Evolutionary conservation across 2,329 filamentous ascomycete genomes (phyloP), one percentile per base, ranked within the genome.

Genomic region (Boeremia lycopersici): DNA sequence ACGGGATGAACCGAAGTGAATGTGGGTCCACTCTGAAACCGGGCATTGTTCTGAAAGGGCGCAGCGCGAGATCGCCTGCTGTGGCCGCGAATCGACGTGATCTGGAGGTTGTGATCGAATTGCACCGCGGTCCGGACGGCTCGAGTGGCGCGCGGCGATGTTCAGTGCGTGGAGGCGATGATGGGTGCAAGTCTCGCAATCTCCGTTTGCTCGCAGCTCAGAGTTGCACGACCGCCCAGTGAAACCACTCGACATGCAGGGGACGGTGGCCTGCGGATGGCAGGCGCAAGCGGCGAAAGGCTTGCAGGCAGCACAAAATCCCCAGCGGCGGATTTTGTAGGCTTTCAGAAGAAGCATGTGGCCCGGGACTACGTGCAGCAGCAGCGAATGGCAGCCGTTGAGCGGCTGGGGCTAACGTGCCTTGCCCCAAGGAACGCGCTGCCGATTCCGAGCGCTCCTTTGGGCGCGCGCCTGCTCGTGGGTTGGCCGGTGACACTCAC

Each of bases 301-400:
- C 49, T 35, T 28, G 29, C 30, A 23, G n/a, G 41, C 25, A 28
- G 28, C 46, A 31, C 53, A 48, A 39, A 44, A 51, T 19, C 50
- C 53, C 38, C 38, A 44, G 39, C 48, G 33, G 42, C 43, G 53
- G 53, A 43, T 42, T 38, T 43, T 52, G 48, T 42, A 51, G 25
- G 52, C 36, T 44, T 17, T 43, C 53, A 50, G 48, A 56, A 51
- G 48, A 23, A 56, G 53, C 38, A 51, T 41, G 31, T 51, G 13
- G 15, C 28, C 48, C 53, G 48, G 48, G 48, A 33, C 46, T 55
- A 47, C 26, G 25, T 42, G 35, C 33, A 49, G 19, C 39, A 26
- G 10, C 48, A 51, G 43, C 53, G 42, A 56, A 56, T 52, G 40
- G 34, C 23, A 31, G 23, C 4, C 12, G 25, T 38, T 28, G 36